Evolutionary conservation across 208 protist genomes (phyloP).

Genomic region (Zelonia costaricensis): DNA sequence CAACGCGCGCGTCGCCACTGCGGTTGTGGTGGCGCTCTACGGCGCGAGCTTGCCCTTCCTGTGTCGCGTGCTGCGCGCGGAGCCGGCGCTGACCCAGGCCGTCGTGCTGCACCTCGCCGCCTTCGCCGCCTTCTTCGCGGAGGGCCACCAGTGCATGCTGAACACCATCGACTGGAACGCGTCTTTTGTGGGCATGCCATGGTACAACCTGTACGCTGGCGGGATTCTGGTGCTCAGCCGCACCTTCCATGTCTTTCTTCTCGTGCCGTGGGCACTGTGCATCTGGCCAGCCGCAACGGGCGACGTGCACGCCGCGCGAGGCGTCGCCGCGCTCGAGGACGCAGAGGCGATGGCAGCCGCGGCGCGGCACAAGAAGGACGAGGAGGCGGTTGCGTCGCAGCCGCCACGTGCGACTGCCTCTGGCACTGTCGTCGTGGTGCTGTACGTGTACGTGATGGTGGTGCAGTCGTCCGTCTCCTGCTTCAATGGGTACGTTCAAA

Average conservation of each 20-base stretch:
- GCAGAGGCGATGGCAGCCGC: not conserved
- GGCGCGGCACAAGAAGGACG: constrained; percentile 10
- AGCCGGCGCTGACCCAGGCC: constrained; percentile 26
- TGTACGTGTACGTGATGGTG: constrained; percentile 43
- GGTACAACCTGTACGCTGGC: constrained; percentile 54
- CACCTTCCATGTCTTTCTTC: constrained; percentile 65
- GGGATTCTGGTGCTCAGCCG: constrained; percentile 57
- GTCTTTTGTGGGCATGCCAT: constrained; percentile 68
- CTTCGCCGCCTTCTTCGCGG: constrained; percentile 59
- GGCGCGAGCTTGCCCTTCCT: constrained; percentile 35
- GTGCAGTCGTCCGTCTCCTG: constrained; percentile 45
- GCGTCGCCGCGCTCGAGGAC: not conserved
- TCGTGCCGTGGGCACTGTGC: constrained; percentile 37
- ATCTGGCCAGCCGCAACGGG: not conserved
- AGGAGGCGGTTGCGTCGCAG: not conserved
- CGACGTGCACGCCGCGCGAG: not conserved
- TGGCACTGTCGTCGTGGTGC: constrained; percentile 20
- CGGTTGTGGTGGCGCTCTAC: constrained; percentile 45
- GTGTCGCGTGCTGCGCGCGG: constrained; percentile 4
- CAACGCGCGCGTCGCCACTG: constrained; percentile 42
- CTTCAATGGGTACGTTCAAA: constrained; percentile 68
- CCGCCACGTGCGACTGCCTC: not conserved
- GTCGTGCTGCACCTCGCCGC: constrained; percentile 47
- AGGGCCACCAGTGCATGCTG: constrained; percentile 77
- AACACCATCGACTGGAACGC: constrained; percentile 78